Evolutionary conservation across 352 stramenopile genomes (phyloP).

Genomic region (Globisporangium paroecandrum): DNA sequence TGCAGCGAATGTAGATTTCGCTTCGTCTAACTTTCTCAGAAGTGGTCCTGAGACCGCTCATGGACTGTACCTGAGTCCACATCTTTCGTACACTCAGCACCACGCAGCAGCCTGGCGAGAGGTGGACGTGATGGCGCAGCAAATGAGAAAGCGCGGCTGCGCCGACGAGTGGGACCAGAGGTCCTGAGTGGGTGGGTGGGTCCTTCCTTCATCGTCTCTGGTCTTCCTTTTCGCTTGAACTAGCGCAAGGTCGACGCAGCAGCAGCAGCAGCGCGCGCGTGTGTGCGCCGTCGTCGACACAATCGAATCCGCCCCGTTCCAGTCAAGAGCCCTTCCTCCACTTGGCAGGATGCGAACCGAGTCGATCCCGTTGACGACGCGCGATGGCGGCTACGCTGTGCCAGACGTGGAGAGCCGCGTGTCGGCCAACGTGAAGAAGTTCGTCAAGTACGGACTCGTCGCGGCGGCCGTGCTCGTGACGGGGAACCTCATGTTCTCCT

Average conservation of each 20-base stretch:
- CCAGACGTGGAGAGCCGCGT: conserved; percentile 13
- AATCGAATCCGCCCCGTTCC: conserved; percentile 4
- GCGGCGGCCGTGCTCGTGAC: conserved; percentile 6
- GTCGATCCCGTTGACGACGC: conserved; percentile 13
- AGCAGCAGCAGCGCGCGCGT: not conserved
- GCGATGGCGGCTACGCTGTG: conserved; percentile 12
- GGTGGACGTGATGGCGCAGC: not conserved
- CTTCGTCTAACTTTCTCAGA: not conserved
- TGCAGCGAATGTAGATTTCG: not conserved
- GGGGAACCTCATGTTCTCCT: conserved; percentile 14
- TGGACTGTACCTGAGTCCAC: not conserved
- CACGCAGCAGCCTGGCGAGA: not conserved
- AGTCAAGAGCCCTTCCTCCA: not conserved
- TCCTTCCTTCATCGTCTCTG: not conserved
- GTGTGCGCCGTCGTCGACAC: not conserved
- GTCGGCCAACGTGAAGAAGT: conserved; percentile 9
- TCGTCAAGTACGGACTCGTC: conserved; percentile 12
- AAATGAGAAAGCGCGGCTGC: not conserved
- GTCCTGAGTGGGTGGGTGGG: not conserved
- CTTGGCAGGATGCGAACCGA: not conserved
- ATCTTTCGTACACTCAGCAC: not conserved
- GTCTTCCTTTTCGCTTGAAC: not conserved
- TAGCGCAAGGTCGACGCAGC: not conserved
- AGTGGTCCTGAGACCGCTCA: not conserved
- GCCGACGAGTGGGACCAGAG: not conserved